Percentiles rank a stretch among this genome's conserved stretches.
These are phyloP conservation scores for Picochlorum sp. DNA, from an alignment of 139 green algal genomes.

Conservation along the genomic window DNA sequence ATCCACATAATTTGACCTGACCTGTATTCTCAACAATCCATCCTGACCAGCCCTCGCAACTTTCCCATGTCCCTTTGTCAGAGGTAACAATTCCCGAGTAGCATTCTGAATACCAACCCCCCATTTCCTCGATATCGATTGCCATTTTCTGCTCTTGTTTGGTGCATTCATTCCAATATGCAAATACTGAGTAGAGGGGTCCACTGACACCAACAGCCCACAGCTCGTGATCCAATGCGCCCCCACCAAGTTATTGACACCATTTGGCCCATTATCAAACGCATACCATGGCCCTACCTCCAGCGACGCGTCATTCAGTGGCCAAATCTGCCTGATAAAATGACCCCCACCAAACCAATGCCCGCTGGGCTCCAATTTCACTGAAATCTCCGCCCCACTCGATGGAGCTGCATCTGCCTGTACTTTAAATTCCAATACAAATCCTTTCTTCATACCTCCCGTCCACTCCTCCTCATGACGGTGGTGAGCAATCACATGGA, in stretches of 20 bases:
- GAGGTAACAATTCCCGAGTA: slow-evolving; percentile 33
- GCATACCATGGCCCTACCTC: slow-evolving; percentile 51
- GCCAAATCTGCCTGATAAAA: slow-evolving; percentile 58
- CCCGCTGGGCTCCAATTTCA: slow-evolving; percentile 37
- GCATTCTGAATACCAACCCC: slow-evolving; percentile 48
- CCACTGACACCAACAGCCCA: slow-evolving; percentile 45
- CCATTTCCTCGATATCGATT: slow-evolving; percentile 17
- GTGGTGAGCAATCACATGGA: neutral
- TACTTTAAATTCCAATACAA: slow-evolving; percentile 8
- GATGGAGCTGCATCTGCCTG: neutral
- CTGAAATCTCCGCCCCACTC: slow-evolving; percentile 32
- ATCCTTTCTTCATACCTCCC: neutral
- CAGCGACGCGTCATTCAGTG: slow-evolving; percentile 40
- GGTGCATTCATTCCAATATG: slow-evolving; percentile 60
- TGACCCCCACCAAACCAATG: slow-evolving; percentile 56
- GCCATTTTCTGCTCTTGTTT: neutral
- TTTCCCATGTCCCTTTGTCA: neutral
- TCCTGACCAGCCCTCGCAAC: slow-evolving; percentile 22
- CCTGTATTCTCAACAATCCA: slow-evolving; percentile 47
- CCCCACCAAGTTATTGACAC: slow-evolving; percentile 46
- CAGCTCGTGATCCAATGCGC: slow-evolving; percentile 48
- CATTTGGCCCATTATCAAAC: slow-evolving; percentile 61
- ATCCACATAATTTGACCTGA: slow-evolving; percentile 19
- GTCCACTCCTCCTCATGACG: neutral
- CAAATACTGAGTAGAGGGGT: slow-evolving; percentile 51